Evolutionary conservation across 805 yeast species (phyloP), one percentile per base, ranked within the genome.

Genomic region (Millerago galiae): DNA sequence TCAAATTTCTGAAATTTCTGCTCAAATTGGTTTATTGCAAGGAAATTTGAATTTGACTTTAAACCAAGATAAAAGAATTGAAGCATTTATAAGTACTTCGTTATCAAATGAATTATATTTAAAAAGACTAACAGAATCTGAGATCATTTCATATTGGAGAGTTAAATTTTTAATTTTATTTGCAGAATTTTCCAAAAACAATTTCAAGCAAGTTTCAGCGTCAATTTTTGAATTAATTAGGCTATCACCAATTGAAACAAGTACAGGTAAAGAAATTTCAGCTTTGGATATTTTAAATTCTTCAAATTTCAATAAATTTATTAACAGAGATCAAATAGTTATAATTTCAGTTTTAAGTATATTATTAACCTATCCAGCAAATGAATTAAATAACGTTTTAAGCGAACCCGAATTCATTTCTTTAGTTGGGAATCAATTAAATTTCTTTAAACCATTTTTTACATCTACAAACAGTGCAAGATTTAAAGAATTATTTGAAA

Each of bases 141-240:
- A 60, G 40, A 48, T 54, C 8, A 31, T 37, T 10, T 45, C 60
- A 2, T 59, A 48, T 40, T 60, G 59, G 57, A 52, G 56, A 42
- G 50, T 59, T 5, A 52, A 53, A 17, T 50, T 52, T 34, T 40
- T 52, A 10, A 45, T 56, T 2, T 18, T 61, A 5, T 49, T 53
- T 45, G 51, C 59, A 2, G 37, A 53, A 12, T 61, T 60, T 35
- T 41, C 57, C 13, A 48, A 49, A 25, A 45, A 48, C 13, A 44
- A 51, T 25, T 61, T 43, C 38, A 35, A 41, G 2, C 56, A 48
- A 4, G 62, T 50, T 12, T 37, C 49, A 3, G 21, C 17, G 12
- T 31, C 35, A 11, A 44, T 52, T 2, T 39, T 45, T 31, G 41
- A 45, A 1, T 25, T 60, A 16, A 37, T 45, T 2, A 45, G 30